phyloP scores from a whole-genome alignment of 1,139 yeast species.

The Chernovozyma aurita region DNA sequence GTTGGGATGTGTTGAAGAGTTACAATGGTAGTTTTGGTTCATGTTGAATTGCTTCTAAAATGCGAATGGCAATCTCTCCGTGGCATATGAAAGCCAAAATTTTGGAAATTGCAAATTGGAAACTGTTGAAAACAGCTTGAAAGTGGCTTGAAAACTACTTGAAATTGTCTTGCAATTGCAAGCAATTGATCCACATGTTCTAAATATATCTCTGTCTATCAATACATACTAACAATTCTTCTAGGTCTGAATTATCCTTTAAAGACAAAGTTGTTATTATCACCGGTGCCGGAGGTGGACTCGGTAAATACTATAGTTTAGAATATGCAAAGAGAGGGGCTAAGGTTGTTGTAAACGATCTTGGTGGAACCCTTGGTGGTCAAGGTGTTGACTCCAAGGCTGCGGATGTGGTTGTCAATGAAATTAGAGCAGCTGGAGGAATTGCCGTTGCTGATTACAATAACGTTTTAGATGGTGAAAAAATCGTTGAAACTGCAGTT shows the following conservation, averaged over 20 bases:
- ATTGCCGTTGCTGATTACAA: conserved; percentile 91
- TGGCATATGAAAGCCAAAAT: no score
- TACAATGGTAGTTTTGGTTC: no score
- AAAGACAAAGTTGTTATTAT: conserved; percentile 84
- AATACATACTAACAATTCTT: conserved; percentile 1
- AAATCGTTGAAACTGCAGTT: conserved; percentile 82
- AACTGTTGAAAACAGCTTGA: no score
- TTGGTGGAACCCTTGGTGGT: conserved; percentile 81
- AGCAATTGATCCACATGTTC: no score
- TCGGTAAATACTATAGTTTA: conserved; percentile 84
- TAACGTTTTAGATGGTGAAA: conserved; percentile 84
- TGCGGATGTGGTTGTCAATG: conserved; percentile 87
- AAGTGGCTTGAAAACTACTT: no score
- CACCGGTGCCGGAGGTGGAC: conserved; percentile 98
- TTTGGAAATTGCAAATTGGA: no score
- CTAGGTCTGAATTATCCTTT: conserved; percentile 40
- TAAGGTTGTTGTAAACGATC: conserved; percentile 85
- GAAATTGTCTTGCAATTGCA: no score
- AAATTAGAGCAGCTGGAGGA: conserved; percentile 74
- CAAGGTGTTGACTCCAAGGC: conserved; percentile 62
- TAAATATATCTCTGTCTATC: no score
- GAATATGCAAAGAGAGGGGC: conserved; percentile 91
- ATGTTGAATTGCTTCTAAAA: no score
- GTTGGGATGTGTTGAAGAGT: no score
- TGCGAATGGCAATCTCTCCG: no score